Conservation (phyloP, 768 basidiomycete species). For the Kwoniella newhampshirensis region DNA sequence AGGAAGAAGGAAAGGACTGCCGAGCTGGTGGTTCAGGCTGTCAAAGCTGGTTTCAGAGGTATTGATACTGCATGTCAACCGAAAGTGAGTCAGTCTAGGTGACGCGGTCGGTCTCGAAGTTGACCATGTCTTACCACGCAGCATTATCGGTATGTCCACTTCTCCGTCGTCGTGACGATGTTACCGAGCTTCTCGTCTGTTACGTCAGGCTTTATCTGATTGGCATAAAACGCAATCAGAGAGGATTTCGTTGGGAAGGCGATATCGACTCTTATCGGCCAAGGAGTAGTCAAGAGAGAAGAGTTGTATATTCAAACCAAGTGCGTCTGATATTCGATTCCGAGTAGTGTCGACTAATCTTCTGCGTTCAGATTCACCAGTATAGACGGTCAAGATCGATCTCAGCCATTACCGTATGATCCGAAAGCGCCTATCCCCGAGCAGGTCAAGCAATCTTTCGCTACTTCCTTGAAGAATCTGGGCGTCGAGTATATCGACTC, state of each 20-base stretch:
- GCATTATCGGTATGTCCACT: constrained; percentile 38
- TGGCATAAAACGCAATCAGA: constrained; percentile 52
- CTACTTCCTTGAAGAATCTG: constrained; percentile 67
- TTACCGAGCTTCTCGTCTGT: too few species aligned
- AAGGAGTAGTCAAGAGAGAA: constrained; percentile 64
- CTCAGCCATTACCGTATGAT: constrained; percentile 73
- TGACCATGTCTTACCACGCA: constrained; percentile 56
- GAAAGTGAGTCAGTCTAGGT: constrained; percentile 36
- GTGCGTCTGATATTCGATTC: constrained; percentile 52
- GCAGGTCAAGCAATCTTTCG: constrained; percentile 67
- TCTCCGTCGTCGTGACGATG: too few species aligned
- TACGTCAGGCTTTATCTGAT: too few species aligned
- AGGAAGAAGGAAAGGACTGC: constrained; percentile 79
- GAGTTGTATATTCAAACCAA: constrained; percentile 79
- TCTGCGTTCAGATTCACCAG: constrained; percentile 65
- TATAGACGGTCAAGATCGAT: constrained; percentile 68
- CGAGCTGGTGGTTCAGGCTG: constrained; percentile 67
- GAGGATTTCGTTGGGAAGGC: constrained; percentile 81
- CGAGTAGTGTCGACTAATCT: background rate
- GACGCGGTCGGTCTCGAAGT: constrained; percentile 62
- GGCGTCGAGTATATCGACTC: constrained; percentile 73
- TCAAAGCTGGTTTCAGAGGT: constrained; percentile 73
- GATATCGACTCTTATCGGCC: constrained; percentile 60
- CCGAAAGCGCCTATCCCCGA: constrained; percentile 58
- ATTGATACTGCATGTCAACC: constrained; percentile 72